A percentile compares a stretch with the other conserved stretches of the same genome.
Evolutionary conservation across 176 grass and related monocot genomes (phyloP).

Genomic region (Tillandsia leiboldiana): DNA sequence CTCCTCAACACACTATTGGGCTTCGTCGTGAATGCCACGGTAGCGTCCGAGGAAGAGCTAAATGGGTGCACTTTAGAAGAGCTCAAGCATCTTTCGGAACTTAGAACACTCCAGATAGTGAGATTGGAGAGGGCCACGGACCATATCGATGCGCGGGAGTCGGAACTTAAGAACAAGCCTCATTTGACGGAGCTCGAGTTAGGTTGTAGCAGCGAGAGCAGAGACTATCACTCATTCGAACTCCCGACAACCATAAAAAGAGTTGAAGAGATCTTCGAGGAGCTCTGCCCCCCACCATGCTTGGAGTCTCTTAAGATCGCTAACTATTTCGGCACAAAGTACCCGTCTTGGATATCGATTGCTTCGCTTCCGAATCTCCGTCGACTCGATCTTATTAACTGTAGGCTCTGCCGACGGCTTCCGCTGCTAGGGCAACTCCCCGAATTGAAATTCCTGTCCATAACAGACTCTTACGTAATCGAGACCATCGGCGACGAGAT

Average conservation of each 20-base stretch:
- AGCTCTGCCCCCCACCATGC: conserved; percentile 41
- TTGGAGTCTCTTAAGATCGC: conserved; percentile 54
- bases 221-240: conserved; percentile 14
- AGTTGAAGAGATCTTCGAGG: conserved; percentile 40
- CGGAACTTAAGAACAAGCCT: conserved; percentile 30
- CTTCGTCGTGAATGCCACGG: conserved; percentile 30
- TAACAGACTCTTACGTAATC: conserved; percentile 36
- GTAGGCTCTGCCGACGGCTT: conserved; percentile 36
- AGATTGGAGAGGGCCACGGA: conserved; percentile 40
- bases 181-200: conserved; percentile 46
- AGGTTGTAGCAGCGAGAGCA: conserved; percentile 29
- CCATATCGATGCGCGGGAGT: conserved; percentile 31
- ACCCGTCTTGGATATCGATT: conserved; percentile 53
- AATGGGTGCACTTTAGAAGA: conserved; percentile 48
- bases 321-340: conserved; percentile 45
- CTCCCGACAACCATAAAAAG: conserved; percentile 20
- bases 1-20: conserved; percentile 40
- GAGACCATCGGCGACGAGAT: conserved; percentile 37
- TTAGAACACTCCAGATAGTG: conserved; percentile 45
- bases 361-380: conserved; percentile 42
- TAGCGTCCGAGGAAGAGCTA: conserved; percentile 7
- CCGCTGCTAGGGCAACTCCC: conserved; percentile 51
- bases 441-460: conserved; percentile 41
- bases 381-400: conserved; percentile 32
- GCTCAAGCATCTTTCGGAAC: conserved; percentile 44